Evolutionary conservation across 306 rosid species (phyloP), one percentile per base, ranked within the genome.

Genomic region (Malus orientalis): DNA sequence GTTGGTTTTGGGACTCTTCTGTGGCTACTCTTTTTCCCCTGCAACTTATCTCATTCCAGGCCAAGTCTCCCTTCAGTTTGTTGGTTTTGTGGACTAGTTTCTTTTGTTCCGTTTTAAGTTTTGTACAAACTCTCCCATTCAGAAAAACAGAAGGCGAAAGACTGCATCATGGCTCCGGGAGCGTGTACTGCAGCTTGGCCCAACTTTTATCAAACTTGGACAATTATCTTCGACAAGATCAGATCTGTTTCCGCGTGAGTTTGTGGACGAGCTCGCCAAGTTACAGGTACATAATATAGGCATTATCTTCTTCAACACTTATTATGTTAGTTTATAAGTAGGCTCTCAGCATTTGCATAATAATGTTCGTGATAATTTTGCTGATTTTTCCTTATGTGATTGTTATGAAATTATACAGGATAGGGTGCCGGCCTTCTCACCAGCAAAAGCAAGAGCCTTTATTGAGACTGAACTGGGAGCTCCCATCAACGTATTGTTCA

Each of bases 141-240:
- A 93, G 98, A 87, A 86, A 88, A 83, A 71, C 49, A 84, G 97
- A 82, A 84, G 91, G 84, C 73, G 38, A 58, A 88, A 87, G 80
- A 93, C 96, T 13, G 98, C 97, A 33, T 82, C 93, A 60, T 93
- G 98, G 98, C 81, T 93, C 51, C 85, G 96, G 79, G 98, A 93
- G 77, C 6, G 85, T 58, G 97, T 91, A 75, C 81, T 93, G 82
- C 98, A 93, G 86, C 96, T 93, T 54, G 98, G 98, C 38, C 98
- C 98, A 38, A 93, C 97, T 11, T 92, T 92, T 82, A 93, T 93
- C 80, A 93, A 93, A 79, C 94, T 94, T 54, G 98, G 98, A 75
- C 97, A 94, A 82, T 81, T 94, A 77, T 94, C 96, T 30, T 94
- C 97, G 70, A 94, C 98, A 59, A 87, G 98, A 74, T 94, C 96